These are phyloP conservation scores for Nannizziopsis arthrosporioides DNA, from an alignment of 2,329 filamentous ascomycete genomes.

Conservation along the genomic window DNA sequence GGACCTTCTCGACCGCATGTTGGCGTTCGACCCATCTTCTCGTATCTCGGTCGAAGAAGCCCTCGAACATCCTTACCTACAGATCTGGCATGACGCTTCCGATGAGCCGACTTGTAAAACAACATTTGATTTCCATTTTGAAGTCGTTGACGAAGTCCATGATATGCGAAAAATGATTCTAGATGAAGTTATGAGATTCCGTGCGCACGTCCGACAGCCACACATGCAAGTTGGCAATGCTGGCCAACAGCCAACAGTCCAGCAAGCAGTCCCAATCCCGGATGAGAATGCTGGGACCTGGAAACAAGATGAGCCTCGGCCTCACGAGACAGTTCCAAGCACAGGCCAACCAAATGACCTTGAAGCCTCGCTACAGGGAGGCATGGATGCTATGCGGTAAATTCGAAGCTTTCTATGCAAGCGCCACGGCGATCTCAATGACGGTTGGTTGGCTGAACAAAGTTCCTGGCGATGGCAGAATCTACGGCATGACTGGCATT, in stretches of 20 bases:
- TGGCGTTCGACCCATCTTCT: constrained; percentile 87
- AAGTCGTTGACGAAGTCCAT: constrained; percentile 85
- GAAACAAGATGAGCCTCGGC: constrained; percentile 50
- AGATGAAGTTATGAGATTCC: constrained; percentile 83
- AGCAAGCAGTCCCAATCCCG: constrained; percentile 47
- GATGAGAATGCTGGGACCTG: constrained; percentile 45
- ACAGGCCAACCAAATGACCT: constrained; percentile 37
- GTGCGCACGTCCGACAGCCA: constrained; percentile 47
- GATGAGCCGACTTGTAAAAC: constrained; percentile 90
- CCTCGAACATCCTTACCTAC: constrained; percentile 88
- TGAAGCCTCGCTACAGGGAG: constrained; percentile 42
- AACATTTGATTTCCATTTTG: constrained; percentile 96
- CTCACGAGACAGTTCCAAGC: constrained; percentile 42
- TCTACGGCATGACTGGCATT: too few species aligned
- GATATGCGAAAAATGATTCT: constrained; percentile 97
- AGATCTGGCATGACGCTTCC: constrained; percentile 96
- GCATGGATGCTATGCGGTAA: constrained; percentile 41
- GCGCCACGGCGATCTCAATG: not conserved
- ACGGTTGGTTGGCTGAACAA: not conserved
- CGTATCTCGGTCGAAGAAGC: constrained; percentile 92
- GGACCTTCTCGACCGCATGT: constrained; percentile 90
- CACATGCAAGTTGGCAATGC: constrained; percentile 30
- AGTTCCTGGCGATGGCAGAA: too few species aligned
- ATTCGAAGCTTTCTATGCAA: not conserved
- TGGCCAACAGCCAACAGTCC: constrained; percentile 31